Evolutionary conservation across 345 rosid genomes (phyloP), one percentile per base, ranked within the genome.

Genomic region (Alliaria petiolata): DNA sequence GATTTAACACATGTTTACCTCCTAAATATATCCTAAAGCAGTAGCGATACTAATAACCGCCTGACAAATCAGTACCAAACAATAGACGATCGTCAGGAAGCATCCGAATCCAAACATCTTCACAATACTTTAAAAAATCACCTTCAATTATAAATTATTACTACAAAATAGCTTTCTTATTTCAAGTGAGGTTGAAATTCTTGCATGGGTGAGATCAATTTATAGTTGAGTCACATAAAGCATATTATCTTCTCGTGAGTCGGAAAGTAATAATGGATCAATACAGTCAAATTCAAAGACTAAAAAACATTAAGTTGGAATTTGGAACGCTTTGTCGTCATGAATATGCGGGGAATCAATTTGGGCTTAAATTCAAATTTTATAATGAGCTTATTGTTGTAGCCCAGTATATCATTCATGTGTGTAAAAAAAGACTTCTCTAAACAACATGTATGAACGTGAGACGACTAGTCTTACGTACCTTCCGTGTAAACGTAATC

Each of bases 241-340:
- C 15, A 30, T 50, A 61, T 40, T 16, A 2, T 36, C 52, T 40
- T 61, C 60, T 60, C 52, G 67, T 70, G 33, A 70, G 4, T 47
- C 22, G 75, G 67, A 28, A 17, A 38, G 31, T 70, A 35, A 19
- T 59, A 28, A 47, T 28, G 57, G 50, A 26, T 16, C 7, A 12
- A 40, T 44, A 40, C 19, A 59, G 67, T 69, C 17, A 33, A 67
- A 28, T 17, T 28, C 44, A 15, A 13, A 43, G 35, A 44, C n/a
- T n/a, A n/a, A n/a, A n/a, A n/a, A n/a, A n/a, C n/a, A n/a, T n/a
- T n/a, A n/a, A n/a, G 25, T 30, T 49, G 15, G 76, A 51, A 71
- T 9, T 52, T 51, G 43, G 62, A 71, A 40, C 62, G 69, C n/a
- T 51, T 67, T 66, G 58, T n/a, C n/a, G n/a, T 15, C 49, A 36